These are phyloP conservation scores for Parafenestella ontariensis DNA, from an alignment of 2,329 filamentous ascomycete genomes.

Conservation along the genomic window DNA sequence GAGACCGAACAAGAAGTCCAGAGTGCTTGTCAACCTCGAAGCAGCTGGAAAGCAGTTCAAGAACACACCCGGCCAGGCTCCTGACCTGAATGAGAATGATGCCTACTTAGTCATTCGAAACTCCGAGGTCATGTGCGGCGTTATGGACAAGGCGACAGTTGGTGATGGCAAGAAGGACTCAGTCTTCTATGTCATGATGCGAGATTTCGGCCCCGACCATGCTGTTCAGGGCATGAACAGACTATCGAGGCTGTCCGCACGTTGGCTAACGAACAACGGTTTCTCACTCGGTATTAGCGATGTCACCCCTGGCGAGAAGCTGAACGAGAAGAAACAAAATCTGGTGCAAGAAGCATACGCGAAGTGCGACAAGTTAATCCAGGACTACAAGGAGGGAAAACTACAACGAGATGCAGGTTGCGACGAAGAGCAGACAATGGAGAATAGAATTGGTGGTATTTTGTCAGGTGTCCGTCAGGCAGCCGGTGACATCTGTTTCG, in stretches of 20 bases:
- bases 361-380: constrained; percentile 83
- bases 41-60: constrained; percentile 87
- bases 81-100: constrained; percentile 78
- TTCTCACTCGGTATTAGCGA: constrained; percentile 97
- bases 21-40: constrained; percentile 88
- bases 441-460: constrained; percentile 88
- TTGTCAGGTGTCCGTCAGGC: constrained; percentile 90
- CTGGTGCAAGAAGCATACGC: constrained; percentile 81
- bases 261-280: constrained; percentile 86
- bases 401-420: constrained; percentile 88
- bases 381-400: constrained; percentile 78
- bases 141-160: constrained; percentile 98
- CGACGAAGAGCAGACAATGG: constrained; percentile 89
- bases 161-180: constrained; percentile 97
- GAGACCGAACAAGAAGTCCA: constrained; percentile 83
- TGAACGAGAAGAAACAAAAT: constrained; percentile 75
- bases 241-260: constrained; percentile 85
- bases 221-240: constrained; percentile 94
- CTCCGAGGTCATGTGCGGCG: constrained; percentile 95
- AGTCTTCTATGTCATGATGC: constrained; percentile 93
- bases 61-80: constrained; percentile 68
- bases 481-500: constrained; percentile 89
- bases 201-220: constrained; percentile 90
- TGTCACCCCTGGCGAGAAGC: constrained; percentile 79
- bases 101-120: constrained; percentile 93